Conservation (phyloP, 164 flowering plant species). For the Liquidambar formosana region DNA sequence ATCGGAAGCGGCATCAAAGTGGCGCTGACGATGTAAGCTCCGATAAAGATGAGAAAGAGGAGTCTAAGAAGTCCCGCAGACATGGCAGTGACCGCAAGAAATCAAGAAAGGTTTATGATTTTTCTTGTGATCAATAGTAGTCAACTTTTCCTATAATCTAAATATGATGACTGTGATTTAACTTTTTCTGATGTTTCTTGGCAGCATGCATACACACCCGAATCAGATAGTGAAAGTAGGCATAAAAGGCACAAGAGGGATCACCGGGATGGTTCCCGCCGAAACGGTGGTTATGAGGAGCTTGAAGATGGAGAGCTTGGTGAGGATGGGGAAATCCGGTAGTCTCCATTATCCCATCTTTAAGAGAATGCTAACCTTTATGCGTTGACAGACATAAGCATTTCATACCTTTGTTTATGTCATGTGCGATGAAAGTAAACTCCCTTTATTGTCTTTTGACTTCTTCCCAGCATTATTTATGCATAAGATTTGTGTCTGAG, state of each 20-base stretch:
- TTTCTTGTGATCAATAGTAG: background rate
- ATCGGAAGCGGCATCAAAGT: constrained; percentile 70
- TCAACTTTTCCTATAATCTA: background rate
- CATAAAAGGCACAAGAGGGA: constrained; percentile 86
- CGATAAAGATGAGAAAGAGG: constrained; percentile 80
- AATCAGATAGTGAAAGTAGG: constrained; percentile 83
- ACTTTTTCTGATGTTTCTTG: background rate
- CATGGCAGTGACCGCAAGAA: constrained; percentile 89
- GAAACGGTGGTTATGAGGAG: constrained; percentile 75
- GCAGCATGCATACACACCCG: constrained; percentile 73
- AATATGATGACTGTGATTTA: constrained; percentile 1
- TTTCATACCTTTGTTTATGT: constrained; percentile 8
- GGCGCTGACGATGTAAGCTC: constrained; percentile 58
- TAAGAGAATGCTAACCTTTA: constrained; percentile 5
- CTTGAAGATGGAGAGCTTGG: constrained; percentile 99
- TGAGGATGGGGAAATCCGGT: constrained; percentile 87
- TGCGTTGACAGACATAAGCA: background rate
- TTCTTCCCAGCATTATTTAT: background rate
- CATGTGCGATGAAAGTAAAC: constrained; percentile 14
- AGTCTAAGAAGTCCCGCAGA: constrained; percentile 64
- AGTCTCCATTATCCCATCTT: constrained; percentile 20
- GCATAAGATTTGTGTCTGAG: background rate
- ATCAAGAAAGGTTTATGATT: constrained; percentile 66
- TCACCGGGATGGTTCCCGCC: constrained; percentile 72
- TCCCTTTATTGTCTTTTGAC: constrained; percentile 1